phyloP scores from a whole-genome alignment of 148 eudicot genomes.

The Rheum nobile region DNA sequence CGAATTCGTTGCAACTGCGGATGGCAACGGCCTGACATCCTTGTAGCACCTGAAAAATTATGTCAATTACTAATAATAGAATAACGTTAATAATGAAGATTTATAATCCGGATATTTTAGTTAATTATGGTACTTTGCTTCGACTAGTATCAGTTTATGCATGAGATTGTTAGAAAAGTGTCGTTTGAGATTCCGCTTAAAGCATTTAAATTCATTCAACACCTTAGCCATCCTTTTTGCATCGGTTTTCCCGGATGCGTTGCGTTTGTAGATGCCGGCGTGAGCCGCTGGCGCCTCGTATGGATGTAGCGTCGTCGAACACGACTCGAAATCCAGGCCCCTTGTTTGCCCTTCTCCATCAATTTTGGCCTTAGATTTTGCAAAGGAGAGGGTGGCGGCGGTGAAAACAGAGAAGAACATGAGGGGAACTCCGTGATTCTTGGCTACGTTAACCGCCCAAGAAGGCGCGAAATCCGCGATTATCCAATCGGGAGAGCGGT shows the following conservation, averaged over 20 bases:
- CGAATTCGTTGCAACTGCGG: slow-evolving; percentile 7
- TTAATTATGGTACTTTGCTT: too few species aligned
- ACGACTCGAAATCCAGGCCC: slow-evolving; percentile 7
- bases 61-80: too few species aligned
- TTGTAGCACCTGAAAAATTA: not conserved
- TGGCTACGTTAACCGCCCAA: slow-evolving; percentile 12
- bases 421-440: not conserved
- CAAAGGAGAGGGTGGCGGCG: not conserved
- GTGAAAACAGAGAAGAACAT: slow-evolving; percentile 7
- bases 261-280: not conserved
- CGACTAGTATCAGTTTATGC: too few species aligned
- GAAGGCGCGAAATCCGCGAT: not conserved
- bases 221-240: not conserved
- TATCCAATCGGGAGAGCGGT: slow-evolving; percentile 17
- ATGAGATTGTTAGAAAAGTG: too few species aligned
- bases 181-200: too few species aligned
- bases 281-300: not conserved
- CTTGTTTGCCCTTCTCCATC: not conserved
- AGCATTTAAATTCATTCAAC: too few species aligned
- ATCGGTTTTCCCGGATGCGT: not conserved
- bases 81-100: too few species aligned
- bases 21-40: slow-evolving; percentile 5
- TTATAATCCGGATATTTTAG: too few species aligned
- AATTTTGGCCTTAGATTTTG: not conserved
- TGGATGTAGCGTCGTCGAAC: not conserved